phyloP scores from a whole-genome alignment of 2,329 filamentous ascomycete genomes.

The Botrytis byssoidea region DNA sequence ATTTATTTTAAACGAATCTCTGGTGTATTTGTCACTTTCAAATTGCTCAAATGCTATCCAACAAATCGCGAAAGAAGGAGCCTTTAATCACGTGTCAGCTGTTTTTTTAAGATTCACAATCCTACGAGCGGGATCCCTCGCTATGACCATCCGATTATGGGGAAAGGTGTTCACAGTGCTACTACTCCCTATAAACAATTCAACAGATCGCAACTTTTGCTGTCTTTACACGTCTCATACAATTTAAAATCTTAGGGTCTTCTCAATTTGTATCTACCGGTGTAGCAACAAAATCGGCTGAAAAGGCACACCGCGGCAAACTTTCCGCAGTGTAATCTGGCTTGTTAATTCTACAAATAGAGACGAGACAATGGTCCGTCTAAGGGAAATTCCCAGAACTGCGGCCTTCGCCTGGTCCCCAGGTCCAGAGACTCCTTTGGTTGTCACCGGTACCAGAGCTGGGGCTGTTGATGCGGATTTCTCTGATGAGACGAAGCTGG shows the following conservation, averaged over 20 bases:
- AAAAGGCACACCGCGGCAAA: slow-evolving; percentile 16
- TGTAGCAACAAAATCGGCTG: not conserved
- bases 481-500: slow-evolving; percentile 93
- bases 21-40: not conserved
- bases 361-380: slow-evolving; percentile 72
- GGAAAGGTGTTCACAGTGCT: slow-evolving; percentile 23
- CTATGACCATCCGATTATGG: slow-evolving; percentile 22
- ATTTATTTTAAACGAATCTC: not conserved
- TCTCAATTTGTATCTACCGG: not conserved
- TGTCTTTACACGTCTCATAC: not conserved
- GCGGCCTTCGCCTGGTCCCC: slow-evolving; percentile 97
- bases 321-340: slow-evolving; percentile 18
- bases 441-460: slow-evolving; percentile 91
- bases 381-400: slow-evolving; percentile 94
- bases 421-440: slow-evolving; percentile 70
- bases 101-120: slow-evolving; percentile 15
- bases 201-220: slow-evolving; percentile 11
- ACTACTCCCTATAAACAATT: slow-evolving; percentile 14
- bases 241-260: not conserved
- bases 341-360: slow-evolving; percentile 14
- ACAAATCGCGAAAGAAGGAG: slow-evolving; percentile 4
- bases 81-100: slow-evolving; percentile 11
- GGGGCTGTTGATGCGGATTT: slow-evolving; percentile 97
- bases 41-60: not conserved
- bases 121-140: slow-evolving; percentile 5